Evolutionary conservation across 2,329 filamentous ascomycete species (phyloP).

Genomic region (Clonostachys byssicola): DNA sequence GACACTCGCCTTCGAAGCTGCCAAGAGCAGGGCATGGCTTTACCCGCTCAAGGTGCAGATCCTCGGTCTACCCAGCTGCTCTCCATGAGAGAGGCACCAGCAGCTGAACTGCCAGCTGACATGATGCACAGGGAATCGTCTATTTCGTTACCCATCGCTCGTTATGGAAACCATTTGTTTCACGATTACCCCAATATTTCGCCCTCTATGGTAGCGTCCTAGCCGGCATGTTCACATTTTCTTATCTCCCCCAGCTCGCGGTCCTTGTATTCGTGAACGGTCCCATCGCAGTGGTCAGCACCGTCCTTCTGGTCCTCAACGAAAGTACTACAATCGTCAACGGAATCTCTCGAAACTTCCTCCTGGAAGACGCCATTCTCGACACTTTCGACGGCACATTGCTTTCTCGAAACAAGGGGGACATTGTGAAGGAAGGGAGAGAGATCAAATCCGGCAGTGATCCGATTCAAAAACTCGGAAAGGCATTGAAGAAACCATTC

Average conservation of each 20-base stretch:
- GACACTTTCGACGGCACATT: conserved; percentile 84
- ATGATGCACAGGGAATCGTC: conserved; percentile 44
- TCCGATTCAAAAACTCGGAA: conserved; percentile 52
- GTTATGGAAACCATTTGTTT: conserved; percentile 56
- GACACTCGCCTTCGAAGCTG: conserved; percentile 61
- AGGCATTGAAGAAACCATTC: conserved; percentile 53
- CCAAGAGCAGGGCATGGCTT: conserved; percentile 73
- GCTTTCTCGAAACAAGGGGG: conserved; percentile 42
- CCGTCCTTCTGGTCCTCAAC: conserved; percentile 62
- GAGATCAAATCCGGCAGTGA: conserved; percentile 62
- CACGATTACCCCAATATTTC: conserved; percentile 56
- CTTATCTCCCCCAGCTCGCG: conserved; percentile 81
- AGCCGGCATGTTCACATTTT: conserved; percentile 78
- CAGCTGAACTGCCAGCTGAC: conserved; percentile 3
- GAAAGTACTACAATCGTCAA: conserved; percentile 57
- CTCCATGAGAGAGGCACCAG: neutral
- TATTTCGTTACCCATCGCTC: conserved; percentile 53
- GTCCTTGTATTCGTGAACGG: conserved; percentile 82
- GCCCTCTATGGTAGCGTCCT: conserved; percentile 70
- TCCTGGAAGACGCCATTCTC: conserved; percentile 77
- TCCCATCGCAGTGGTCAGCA: conserved; percentile 71
- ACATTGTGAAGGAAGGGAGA: conserved; percentile 70
- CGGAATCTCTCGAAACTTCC: conserved; percentile 60
- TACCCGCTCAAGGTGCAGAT: conserved; percentile 70
- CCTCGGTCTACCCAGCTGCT: neutral